Evolutionary conservation across 2,329 filamentous ascomycete genomes (phyloP), one percentile per base, ranked within the genome.

Genomic region (Aspergillus floridensis): DNA sequence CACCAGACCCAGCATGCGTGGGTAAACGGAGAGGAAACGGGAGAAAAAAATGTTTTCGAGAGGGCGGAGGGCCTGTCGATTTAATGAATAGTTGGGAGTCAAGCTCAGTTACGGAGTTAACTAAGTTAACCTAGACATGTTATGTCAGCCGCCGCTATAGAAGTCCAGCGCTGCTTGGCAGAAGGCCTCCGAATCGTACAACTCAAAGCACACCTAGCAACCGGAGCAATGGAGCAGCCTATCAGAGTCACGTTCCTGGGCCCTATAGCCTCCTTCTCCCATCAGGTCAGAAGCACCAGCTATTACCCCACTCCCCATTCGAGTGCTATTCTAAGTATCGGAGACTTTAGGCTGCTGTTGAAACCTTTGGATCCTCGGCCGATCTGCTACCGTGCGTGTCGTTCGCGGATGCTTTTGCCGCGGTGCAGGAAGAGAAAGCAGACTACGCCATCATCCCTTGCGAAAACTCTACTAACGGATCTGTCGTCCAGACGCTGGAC

Each of bases 401-500:
- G 16, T 79, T 79, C 59, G 70, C 72, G 32, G 91, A 95, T 71
- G 87, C 96, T 67, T 96, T 97, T 74, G 81, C 87, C 53, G 83
- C 87, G 16, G 89, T 96, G 5, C 91, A 96, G 70, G 80, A 82
- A 41, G 83, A 85, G 59, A 72, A 79, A 49, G 86, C 85, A 0
- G 77, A 83, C 55, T 88, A 88, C 58, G 95, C 93, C 66, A 90
- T 98, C 32, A 90, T 97, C 1, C 95, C 95, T 6, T 93, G 96
- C 76, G 93, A 98, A 74, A 99, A 99, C 80, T 96, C 91, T 46
- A 93, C 91, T 72, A 96, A 98, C 76, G 95, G 95, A 70, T 88
- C 89, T 57, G 95, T 99, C 53, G 87, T 95, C 58, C 90, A 92
- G 74, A 96, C 93, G 0, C 84, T 98, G 24, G 93, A 97, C 76